Evolutionary conservation across 345 rosid genomes (phyloP).

Genomic region (Acer campestre): DNA sequence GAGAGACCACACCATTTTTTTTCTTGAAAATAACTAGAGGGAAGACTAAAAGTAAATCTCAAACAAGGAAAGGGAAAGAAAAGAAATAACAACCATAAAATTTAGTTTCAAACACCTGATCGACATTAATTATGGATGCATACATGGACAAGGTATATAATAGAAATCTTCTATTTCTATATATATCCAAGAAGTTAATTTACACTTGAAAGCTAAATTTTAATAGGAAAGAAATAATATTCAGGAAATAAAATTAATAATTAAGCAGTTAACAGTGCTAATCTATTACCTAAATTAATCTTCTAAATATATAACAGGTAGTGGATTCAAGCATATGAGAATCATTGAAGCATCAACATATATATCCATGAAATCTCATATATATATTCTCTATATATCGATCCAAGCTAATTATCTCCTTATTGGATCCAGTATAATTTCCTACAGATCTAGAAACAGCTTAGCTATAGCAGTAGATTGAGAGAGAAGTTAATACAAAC

Average conservation of each 20-base stretch:
- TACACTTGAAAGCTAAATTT: not conserved
- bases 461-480: not conserved
- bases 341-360: not conserved
- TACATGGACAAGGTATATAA: not conserved
- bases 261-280: not conserved
- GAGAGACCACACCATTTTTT: not conserved
- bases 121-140: not conserved
- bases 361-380: not conserved
- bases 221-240: not conserved
- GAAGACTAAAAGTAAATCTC: not conserved
- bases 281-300: not conserved
- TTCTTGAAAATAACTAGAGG: not conserved
- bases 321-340: conserved; percentile 6
- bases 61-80: not conserved
- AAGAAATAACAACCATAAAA: not conserved
- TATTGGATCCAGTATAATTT: conserved; percentile 6
- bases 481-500: not conserved
- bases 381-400: too few relatives aligned
- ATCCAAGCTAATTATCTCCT: not conserved
- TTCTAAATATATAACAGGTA: not conserved
- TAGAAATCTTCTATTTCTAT: not conserved
- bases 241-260: not conserved
- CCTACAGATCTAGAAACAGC: not conserved
- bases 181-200: not conserved
- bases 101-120: not conserved